Evolutionary conservation across 1,284 basidiomycete genomes (phyloP).

Genomic region (Apiotrichum sp.): DNA sequence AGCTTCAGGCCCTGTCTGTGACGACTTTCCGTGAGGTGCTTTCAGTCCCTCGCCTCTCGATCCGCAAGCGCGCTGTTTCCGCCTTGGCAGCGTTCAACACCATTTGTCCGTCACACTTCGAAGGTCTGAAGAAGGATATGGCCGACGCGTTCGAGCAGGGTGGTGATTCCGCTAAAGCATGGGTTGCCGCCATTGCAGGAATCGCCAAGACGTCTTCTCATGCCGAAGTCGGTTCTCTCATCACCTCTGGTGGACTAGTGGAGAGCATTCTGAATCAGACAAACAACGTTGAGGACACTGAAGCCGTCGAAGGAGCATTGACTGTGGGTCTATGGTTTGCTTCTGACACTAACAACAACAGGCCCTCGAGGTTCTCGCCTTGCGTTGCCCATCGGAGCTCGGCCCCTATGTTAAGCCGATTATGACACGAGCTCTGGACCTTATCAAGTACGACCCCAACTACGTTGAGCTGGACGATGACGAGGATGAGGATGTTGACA

Average conservation of each 20-base stretch:
- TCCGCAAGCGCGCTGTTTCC: constrained; percentile 82
- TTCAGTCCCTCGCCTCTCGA: constrained; percentile 67
- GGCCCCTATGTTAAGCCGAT: constrained; percentile 65
- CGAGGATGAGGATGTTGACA: constrained; percentile 52
- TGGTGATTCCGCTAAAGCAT: constrained; percentile 27
- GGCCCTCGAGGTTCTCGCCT: constrained; percentile 75
- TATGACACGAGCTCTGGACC: constrained; percentile 62
- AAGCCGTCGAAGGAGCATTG: constrained; percentile 41
- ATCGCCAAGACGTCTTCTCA: constrained; percentile 33
- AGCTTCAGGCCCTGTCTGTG: constrained; percentile 56
- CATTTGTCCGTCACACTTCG: constrained; percentile 28
- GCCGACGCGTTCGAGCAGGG: constrained; percentile 21
- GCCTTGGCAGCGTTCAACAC: constrained; percentile 53
- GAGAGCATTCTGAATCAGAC: constrained; percentile 27
- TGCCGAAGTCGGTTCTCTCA: constrained; percentile 24
- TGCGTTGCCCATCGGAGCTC: constrained; percentile 76
- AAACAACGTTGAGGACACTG: constrained; percentile 28
- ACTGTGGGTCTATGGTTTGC: constrained; percentile 15
- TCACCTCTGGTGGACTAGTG: constrained; percentile 28
- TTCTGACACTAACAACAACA: constrained; percentile 30
- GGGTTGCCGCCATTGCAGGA: constrained; percentile 30
- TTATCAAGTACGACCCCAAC: constrained; percentile 93
- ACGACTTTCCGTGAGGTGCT: constrained; percentile 69
- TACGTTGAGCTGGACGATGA: constrained; percentile 69
- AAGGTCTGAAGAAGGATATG: constrained; percentile 24